Evolutionary conservation across 2,329 filamentous ascomycete genomes (phyloP).

Genomic region (Diaporthe sp.): DNA sequence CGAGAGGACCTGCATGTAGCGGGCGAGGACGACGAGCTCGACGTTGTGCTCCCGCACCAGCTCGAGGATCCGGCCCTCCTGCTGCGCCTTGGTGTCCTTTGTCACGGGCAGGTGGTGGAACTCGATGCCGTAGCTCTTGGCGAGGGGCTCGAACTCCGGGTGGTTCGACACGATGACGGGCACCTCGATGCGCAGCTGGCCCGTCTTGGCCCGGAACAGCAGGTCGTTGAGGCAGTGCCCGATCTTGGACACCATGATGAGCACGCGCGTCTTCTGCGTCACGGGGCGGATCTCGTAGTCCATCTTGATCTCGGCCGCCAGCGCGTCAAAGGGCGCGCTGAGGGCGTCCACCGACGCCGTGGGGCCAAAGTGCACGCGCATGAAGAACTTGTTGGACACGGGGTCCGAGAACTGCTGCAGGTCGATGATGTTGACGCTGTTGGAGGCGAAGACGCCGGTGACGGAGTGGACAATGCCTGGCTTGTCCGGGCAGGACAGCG

Average conservation of each 20-base stretch:
- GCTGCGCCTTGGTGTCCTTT: slow-evolving; percentile 80
- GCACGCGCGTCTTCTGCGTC: slow-evolving; percentile 78
- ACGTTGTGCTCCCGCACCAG: slow-evolving; percentile 77
- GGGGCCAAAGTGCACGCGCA: slow-evolving; percentile 86
- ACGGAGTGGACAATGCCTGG: slow-evolving; percentile 88
- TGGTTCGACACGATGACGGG: slow-evolving; percentile 88
- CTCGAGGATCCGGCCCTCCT: slow-evolving; percentile 79
- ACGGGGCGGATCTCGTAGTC: slow-evolving; percentile 79
- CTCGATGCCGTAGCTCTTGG: slow-evolving; percentile 79
- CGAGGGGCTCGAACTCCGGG: slow-evolving; percentile 77
- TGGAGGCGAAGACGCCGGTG: slow-evolving; percentile 80
- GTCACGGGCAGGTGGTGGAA: slow-evolving; percentile 87
- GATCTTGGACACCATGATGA: slow-evolving; percentile 93
- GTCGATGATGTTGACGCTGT: slow-evolving; percentile 85
- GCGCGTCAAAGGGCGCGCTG: slow-evolving; percentile 67
- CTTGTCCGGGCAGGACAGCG: slow-evolving; percentile 86
- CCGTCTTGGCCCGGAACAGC: slow-evolving; percentile 82
- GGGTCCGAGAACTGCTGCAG: slow-evolving; percentile 88
- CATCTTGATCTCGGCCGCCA: slow-evolving; percentile 76
- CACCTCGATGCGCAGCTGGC: slow-evolving; percentile 81
- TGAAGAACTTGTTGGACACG: slow-evolving; percentile 83
- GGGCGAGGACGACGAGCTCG: slow-evolving; percentile 84
- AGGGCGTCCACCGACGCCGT: slow-evolving; percentile 67
- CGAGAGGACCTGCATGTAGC: slow-evolving; percentile 90
- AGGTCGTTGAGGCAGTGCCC: slow-evolving; percentile 89